Percentiles rank a stretch among this genome's conserved stretches.
Conservation (phyloP, 805 yeast species). For the Lipomyces spencermartinsiae region DNA sequence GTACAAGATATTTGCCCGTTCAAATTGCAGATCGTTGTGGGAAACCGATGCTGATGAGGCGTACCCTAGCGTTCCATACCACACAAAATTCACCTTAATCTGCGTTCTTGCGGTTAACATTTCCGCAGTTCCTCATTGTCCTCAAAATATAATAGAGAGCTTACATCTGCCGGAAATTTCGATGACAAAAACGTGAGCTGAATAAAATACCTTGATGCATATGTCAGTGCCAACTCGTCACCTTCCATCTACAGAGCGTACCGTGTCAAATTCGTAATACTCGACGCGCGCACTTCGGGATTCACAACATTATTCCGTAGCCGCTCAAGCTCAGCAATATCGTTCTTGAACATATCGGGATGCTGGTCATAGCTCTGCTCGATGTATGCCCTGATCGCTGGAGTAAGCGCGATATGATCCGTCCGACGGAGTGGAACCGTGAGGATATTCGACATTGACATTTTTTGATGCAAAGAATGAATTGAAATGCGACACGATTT, state of each 20-base stretch:
- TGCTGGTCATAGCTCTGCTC: conserved; percentile 51
- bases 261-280: conserved; percentile 40
- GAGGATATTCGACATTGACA: conserved; percentile 47
- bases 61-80: conserved; percentile 75
- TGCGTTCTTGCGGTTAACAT: conserved; percentile 1
- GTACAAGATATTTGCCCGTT: conserved; percentile 65
- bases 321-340: conserved; percentile 51
- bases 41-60: conserved; percentile 55
- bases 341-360: conserved; percentile 43
- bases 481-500: neutral
- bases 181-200: conserved; percentile 53
- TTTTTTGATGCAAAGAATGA: neutral
- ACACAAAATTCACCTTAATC: conserved; percentile 58
- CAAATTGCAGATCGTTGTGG: conserved; percentile 60
- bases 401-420: conserved; percentile 47
- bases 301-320: conserved; percentile 54
- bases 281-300: conserved; percentile 49
- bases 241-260: neutral
- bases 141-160: conserved; percentile 17
- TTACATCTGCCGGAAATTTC: conserved; percentile 69
- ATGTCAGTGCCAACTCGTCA: conserved; percentile 21
- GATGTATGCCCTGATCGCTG: conserved; percentile 48
- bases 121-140: conserved; percentile 2
- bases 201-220: conserved; percentile 55
- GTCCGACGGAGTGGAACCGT: conserved; percentile 51